Evolutionary conservation across 2,329 filamentous ascomycete species (phyloP), one percentile per base, ranked within the genome.

Genomic region (Cucurbitaria berberidis): DNA sequence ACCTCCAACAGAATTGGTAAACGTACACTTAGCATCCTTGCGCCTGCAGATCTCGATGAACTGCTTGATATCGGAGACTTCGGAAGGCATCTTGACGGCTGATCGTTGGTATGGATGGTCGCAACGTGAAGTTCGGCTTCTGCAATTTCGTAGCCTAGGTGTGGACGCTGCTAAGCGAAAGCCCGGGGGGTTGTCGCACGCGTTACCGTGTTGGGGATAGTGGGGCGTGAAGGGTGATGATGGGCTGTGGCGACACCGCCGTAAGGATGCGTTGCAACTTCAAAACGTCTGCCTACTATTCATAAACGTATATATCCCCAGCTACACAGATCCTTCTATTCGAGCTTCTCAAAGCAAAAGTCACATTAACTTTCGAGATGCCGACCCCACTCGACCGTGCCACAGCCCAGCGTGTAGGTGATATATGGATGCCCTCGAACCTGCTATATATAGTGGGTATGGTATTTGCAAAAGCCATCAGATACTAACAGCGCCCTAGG

Each of bases 31-130:
- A 80, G 95, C 95, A 88, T 99, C 96, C 86, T 96, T 96, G 81
- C 95, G 90, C 83, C 93, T 90, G 89, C 91, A 96, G 87, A 99
- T 96, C 89, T 98, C 95, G 82, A 99, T 96, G 91, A 99, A 99
- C 87, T 96, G 80, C 79, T 99, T 98, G 87, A 98, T 98, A 80
- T 98, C 95, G 79, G 88, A 90, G 81, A 97, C 89, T 90, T 98
- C 92, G 78, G 87, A 86, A 88, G 95, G 93, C 95, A 99, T 99
- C 82, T 84, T 96, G 90, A 82, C 82, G 81, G 83, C 41, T 48
- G 55, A 79, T 68, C 76, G 63, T 59, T 63, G 61, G 26, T 42
- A 58, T 57, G 54, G 59, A 55, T 57, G 50, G 58, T 61, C 52
- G 49, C 44, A 51, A 44, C 54, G 64, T 63, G 57, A 55, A 65